Evolutionary conservation across 257 asterid genomes (phyloP), one percentile per base, ranked within the genome.

Genomic region (Gynochthodes officinalis): DNA sequence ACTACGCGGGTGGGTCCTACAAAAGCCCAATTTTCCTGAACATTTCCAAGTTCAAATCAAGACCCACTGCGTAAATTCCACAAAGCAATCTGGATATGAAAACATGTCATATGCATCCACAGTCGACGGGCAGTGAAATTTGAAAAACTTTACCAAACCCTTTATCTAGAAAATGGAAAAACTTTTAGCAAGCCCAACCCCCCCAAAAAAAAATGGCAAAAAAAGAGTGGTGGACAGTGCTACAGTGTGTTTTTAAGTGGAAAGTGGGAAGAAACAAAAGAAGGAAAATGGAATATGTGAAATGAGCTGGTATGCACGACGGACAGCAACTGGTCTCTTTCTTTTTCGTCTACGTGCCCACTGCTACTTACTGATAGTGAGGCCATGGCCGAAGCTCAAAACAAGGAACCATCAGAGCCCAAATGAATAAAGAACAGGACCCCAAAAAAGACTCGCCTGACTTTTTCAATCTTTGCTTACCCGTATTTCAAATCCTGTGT

Each of bases 1-100:
- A 25, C 35, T 61, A 7, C 67, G 55, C 49, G 48, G 75, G 83
- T 77, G 74, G 89, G 86, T 48, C 83, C 89, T 76, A 68, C 61
- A 35, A 35, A 48, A 71, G 75, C 39, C 80, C 60, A 62, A 62
- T 74, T 75, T 76, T 74, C 54, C 61, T 72, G 82, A 53, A 78
- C 73, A 65, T 83, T 83, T 75, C 81, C 63, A 69, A 50, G 76
- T 50, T 61, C n/a, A 73, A 50, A 73, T 72, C 70, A 60, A 75
- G 28, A 33, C 27, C 42, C 50, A 0, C 15, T 55, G 0, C 25
- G 21, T 30, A 63, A 70, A 49, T 25, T 54, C 53, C 35, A 46
- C 54, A 64, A 53, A 60, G 32, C 70, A 65, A 44, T 62, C 48
- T 35, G 39, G 73, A 37, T 44, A 39, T 61, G 54, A 46, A 67